Evolutionary conservation across 179 eudicot genomes (phyloP).

Genomic region (Beta corolliflora): DNA sequence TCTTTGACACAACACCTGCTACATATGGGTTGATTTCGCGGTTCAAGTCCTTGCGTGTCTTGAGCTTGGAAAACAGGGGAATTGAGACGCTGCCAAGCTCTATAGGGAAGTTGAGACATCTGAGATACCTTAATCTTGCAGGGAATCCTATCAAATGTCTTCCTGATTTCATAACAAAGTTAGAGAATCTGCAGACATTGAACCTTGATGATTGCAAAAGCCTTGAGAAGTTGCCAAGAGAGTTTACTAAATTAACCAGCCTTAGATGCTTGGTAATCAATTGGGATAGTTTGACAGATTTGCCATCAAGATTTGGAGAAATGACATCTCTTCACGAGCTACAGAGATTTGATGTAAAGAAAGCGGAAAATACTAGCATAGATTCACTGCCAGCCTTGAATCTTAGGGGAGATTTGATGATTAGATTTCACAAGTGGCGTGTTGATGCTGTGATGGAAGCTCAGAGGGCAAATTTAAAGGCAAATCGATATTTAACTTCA

Average conservation of each 20-base stretch:
- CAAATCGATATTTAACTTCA: conserved; percentile 10
- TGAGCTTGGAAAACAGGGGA: too few species aligned
- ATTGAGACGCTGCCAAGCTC: too few species aligned
- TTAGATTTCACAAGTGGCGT: background rate
- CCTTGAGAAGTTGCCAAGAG: conserved; percentile 5
- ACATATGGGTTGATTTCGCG: too few species aligned
- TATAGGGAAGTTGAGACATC: too few species aligned
- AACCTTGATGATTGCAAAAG: too few species aligned
- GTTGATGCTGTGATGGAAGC: background rate
- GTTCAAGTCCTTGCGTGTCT: too few species aligned
- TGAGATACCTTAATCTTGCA: too few species aligned
- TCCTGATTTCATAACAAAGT: too few species aligned
- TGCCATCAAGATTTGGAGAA: conserved; percentile 11
- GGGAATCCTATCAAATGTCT: too few species aligned
- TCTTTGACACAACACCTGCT: too few species aligned
- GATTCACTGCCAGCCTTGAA: conserved; percentile 1
- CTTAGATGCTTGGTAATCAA: conserved; percentile 16
- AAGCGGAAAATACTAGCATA: conserved; percentile 1
- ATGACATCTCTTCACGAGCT: conserved; percentile 21
- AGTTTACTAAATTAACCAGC: conserved; percentile 4
- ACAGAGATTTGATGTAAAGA: conserved; percentile 1
- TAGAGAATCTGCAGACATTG: too few species aligned
- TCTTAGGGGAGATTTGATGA: background rate
- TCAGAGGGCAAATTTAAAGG: background rate
- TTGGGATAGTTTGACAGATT: background rate